Evolutionary conservation across 164 flowering plant genomes (phyloP).

Genomic region (Platanus orientalis): DNA sequence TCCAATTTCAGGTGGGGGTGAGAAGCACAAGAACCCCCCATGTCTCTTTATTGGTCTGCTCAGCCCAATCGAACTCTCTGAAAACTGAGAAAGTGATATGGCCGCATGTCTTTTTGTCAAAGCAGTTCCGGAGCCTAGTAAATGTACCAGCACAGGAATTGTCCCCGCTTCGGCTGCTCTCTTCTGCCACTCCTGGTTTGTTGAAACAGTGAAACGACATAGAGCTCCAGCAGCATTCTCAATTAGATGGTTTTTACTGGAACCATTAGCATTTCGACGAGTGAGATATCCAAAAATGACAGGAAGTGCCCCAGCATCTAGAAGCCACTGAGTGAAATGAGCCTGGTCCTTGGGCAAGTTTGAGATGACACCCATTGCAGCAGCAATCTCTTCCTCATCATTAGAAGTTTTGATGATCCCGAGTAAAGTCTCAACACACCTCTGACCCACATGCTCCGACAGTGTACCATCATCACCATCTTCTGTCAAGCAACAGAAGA

Average conservation of each 20-base stretch:
- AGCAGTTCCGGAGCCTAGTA: slow-evolving; percentile 42
- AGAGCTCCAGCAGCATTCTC: slow-evolving; percentile 57
- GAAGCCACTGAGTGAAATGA: slow-evolving; percentile 52
- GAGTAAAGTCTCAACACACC: slow-evolving; percentile 39
- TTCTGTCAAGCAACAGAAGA: slow-evolving; percentile 47
- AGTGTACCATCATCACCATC: slow-evolving; percentile 32
- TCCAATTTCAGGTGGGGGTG: slow-evolving; percentile 36
- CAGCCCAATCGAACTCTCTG: slow-evolving; percentile 37
- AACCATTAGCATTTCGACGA: slow-evolving; percentile 19
- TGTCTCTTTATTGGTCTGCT: slow-evolving; percentile 31
- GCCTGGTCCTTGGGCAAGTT: slow-evolving; percentile 38
- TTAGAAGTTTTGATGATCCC: slow-evolving; percentile 35
- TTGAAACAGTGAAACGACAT: slow-evolving; percentile 43
- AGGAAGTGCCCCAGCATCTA: slow-evolving; percentile 43
- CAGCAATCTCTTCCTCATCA: slow-evolving; percentile 48
- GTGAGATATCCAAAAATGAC: slow-evolving; percentile 25
- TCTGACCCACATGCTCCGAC: slow-evolving; percentile 40
- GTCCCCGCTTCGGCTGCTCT: slow-evolving; percentile 42
- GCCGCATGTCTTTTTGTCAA: slow-evolving; percentile 48
- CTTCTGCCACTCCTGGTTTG: slow-evolving; percentile 47
- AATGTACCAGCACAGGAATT: slow-evolving; percentile 48
- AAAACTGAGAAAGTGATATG: slow-evolving; percentile 48
- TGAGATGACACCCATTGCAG: slow-evolving; percentile 53
- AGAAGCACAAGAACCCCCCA: slow-evolving; percentile 46
- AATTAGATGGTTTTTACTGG: slow-evolving; percentile 25